These are phyloP conservation scores for Erysimum cheiranthoides DNA, from an alignment of 345 rosid genomes.

Conservation along the genomic window DNA sequence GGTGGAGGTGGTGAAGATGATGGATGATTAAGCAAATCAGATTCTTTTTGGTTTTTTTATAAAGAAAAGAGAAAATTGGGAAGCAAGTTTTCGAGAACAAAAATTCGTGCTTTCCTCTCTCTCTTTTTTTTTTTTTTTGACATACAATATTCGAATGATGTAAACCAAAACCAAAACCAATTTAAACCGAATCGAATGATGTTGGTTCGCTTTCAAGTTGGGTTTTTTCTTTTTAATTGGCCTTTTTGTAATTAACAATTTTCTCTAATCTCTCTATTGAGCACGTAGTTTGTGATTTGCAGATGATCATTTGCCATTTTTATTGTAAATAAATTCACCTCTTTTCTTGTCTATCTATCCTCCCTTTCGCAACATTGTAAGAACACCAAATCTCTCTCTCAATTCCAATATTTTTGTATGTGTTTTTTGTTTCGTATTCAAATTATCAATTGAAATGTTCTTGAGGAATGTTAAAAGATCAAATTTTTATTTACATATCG, in stretches of 20 bases:
- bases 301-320: constrained; percentile 25
- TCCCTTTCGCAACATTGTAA: constrained; percentile 33
- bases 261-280: not conserved
- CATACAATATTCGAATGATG: too few relatives aligned
- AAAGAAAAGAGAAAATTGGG: too few relatives aligned
- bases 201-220: too few relatives aligned
- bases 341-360: constrained; percentile 9
- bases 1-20: constrained; percentile 6
- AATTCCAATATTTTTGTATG: not conserved
- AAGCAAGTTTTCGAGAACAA: too few relatives aligned
- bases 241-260: not conserved
- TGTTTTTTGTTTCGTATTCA: not conserved
- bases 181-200: not conserved
- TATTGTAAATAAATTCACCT: not conserved
- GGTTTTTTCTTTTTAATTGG: not conserved
- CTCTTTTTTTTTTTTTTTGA: too few relatives aligned
- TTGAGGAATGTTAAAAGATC: not conserved
- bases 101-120: too few relatives aligned
- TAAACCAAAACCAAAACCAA: not conserved
- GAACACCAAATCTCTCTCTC: constrained; percentile 32
- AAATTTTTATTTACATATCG: not conserved
- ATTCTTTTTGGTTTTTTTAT: too few relatives aligned
- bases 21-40: not conserved
- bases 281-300: constrained; percentile 37
- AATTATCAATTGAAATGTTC: constrained; percentile 8